phyloP scores from a whole-genome alignment of 2,329 filamentous ascomycete genomes.

The Cladosporium sp. region DNA sequence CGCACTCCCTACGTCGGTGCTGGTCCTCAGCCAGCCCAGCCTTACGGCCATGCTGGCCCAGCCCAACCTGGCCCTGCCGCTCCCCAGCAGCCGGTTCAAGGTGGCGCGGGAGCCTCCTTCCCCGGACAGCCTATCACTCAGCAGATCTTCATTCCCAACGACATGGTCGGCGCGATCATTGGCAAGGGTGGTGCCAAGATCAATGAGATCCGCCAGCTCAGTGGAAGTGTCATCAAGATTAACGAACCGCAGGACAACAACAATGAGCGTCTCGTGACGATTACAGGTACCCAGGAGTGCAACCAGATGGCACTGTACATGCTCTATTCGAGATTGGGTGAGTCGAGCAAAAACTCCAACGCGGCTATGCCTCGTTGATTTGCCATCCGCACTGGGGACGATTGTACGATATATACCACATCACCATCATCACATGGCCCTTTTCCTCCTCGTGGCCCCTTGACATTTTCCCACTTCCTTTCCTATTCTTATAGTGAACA shows the following conservation, averaged over 20 bases:
- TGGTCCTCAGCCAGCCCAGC: constrained; percentile 71
- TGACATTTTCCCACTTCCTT: background rate
- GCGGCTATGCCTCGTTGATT: constrained; percentile 30
- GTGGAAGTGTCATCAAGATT: constrained; percentile 98
- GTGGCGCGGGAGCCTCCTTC: constrained; percentile 53
- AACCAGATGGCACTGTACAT: constrained; percentile 99
- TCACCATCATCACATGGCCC: background rate
- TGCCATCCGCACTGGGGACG: background rate
- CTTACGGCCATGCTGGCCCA: constrained; percentile 58
- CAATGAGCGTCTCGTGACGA: constrained; percentile 95
- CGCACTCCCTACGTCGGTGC: constrained; percentile 71
- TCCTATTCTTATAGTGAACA: background rate
- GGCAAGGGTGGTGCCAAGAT: constrained; percentile 98
- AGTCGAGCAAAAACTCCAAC: constrained; percentile 42
- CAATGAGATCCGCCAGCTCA: constrained; percentile 96
- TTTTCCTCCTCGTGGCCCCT: background rate
- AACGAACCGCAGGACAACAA: constrained; percentile 99
- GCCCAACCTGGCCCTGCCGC: constrained; percentile 56
- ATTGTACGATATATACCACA: constrained; percentile 12
- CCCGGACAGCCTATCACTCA: constrained; percentile 86
- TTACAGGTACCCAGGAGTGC: constrained; percentile 95
- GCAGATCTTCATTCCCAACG: constrained; percentile 98
- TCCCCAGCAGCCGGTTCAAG: constrained; percentile 66
- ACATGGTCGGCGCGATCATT: constrained; percentile 99
- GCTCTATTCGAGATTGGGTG: constrained; percentile 95